Percentiles rank a stretch among this genome's conserved stretches.
Evolutionary conservation across 1,284 basidiomycete species (phyloP).

Genomic region (Inonotus obliquus): DNA sequence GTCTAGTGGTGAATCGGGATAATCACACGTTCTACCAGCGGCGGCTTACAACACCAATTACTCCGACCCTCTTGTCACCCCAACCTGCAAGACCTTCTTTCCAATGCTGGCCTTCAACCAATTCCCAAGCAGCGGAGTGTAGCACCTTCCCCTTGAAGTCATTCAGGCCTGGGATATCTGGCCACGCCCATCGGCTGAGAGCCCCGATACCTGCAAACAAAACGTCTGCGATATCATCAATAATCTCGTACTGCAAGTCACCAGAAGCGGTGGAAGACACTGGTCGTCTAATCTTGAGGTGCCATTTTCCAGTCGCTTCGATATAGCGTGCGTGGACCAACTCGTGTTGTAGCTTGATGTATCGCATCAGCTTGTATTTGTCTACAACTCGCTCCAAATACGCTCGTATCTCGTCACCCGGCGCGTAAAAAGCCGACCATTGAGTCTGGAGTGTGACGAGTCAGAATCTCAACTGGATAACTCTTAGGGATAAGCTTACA

Average conservation of each 20-base stretch:
- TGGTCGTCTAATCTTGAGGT: constrained; percentile 42
- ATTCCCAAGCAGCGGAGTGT: constrained; percentile 56
- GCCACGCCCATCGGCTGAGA: constrained; percentile 55
- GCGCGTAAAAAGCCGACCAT: constrained; percentile 58
- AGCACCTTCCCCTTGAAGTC: constrained; percentile 46
- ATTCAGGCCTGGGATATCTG: constrained; percentile 49
- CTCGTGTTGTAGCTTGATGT: constrained; percentile 51
- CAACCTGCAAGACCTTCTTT: constrained; percentile 40
- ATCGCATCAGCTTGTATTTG: constrained; percentile 50
- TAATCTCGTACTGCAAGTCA: constrained; percentile 35
- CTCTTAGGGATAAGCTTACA: constrained; percentile 25
- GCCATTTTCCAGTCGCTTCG: constrained; percentile 49
- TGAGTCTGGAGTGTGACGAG: constrained; percentile 34
- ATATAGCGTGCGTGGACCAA: constrained; percentile 47
- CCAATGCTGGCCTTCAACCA: constrained; percentile 34
- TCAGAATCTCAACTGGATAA: neutral
- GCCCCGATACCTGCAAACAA: constrained; percentile 47
- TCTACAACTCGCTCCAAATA: constrained; percentile 52
- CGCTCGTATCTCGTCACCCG: constrained; percentile 50
- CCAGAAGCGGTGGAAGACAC: constrained; percentile 22
- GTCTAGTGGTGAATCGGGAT: neutral
- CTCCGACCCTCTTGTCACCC: constrained; percentile 51
- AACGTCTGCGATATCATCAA: constrained; percentile 49
- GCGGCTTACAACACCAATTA: constrained; percentile 55
- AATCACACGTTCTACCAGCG: neutral